Evolutionary conservation across 73 alveolate species (phyloP).

Genomic region (Effrenium voratum): DNA sequence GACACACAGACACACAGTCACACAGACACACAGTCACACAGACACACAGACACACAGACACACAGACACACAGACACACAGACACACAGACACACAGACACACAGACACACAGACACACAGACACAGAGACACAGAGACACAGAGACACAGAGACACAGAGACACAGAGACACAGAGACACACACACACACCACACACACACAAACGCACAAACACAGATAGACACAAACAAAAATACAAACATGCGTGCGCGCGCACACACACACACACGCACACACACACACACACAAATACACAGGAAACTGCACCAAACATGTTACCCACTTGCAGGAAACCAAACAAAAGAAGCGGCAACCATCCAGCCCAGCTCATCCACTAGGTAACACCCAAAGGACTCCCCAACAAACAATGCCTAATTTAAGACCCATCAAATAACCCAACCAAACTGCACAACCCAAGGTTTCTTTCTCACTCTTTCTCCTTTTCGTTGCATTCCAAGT

Average conservation of each 20-base stretch:
- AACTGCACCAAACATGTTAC: too few species aligned
- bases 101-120: neutral
- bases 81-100: neutral
- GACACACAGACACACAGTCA: neutral
- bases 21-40: neutral
- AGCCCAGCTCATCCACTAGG: too few species aligned
- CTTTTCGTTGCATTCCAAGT: too few species aligned
- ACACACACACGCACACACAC: neutral
- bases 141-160: conserved; percentile 7
- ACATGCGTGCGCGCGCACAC: neutral
- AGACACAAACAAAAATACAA: neutral
- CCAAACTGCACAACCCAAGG: too few species aligned
- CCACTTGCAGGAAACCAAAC: too few species aligned
- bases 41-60: conserved; percentile 7
- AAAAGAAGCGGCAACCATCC: too few species aligned
- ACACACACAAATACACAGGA: neutral
- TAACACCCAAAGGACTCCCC: too few species aligned
- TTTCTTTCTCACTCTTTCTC: too few species aligned
- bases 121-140: neutral
- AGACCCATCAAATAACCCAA: too few species aligned
- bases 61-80: neutral
- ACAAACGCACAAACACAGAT: neutral
- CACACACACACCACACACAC: neutral
- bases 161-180: conserved; percentile 1
- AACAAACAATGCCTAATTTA: too few species aligned